phyloP scores from a whole-genome alignment of 257 asterid genomes.

The Linaria vulgaris region DNA sequence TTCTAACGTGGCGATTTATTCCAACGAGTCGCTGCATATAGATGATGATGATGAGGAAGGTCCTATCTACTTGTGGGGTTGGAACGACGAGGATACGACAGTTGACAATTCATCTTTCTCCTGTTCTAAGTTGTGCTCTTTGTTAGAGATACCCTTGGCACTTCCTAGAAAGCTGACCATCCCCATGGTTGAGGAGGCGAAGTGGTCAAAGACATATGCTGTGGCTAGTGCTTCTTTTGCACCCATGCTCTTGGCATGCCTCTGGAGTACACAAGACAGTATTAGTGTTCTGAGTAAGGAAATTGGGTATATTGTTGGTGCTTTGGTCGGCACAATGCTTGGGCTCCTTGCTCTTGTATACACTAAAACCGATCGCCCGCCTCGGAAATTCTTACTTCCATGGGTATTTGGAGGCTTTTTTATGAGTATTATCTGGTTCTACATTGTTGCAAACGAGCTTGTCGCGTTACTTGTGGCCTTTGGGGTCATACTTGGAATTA shows the following conservation, averaged over 20 bases:
- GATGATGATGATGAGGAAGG: slow-evolving; percentile 8
- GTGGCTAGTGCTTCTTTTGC: slow-evolving; percentile 61
- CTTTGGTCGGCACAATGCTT: slow-evolving; percentile 33
- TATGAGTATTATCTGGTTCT: slow-evolving; percentile 87
- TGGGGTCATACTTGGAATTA: slow-evolving; percentile 52
- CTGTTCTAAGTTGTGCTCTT: slow-evolving; percentile 44
- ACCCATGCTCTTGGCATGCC: slow-evolving; percentile 52
- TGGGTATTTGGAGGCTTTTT: slow-evolving; percentile 74
- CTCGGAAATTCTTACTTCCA: slow-evolving; percentile 43
- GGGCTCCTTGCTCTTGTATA: slow-evolving; percentile 47
- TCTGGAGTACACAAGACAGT: slow-evolving; percentile 40
- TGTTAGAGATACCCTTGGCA: slow-evolving; percentile 56
- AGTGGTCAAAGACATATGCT: slow-evolving; percentile 69
- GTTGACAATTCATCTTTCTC: slow-evolving; percentile 30
- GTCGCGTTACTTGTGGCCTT: slow-evolving; percentile 58
- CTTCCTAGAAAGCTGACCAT: slow-evolving; percentile 64
- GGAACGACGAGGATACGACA: slow-evolving; percentile 48
- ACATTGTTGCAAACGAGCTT: slow-evolving; percentile 70
- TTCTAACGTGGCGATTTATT: slow-evolving; percentile 49
- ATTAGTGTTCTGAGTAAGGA: slow-evolving; percentile 9
- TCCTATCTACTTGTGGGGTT: slow-evolving; percentile 52
- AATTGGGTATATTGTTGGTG: slow-evolving; percentile 32
- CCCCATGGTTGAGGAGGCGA: slow-evolving; percentile 65
- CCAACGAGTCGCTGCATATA: slow-evolving; percentile 41
- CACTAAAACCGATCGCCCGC: slow-evolving; percentile 50